Evolutionary conservation across 805 yeast genomes (phyloP), one percentile per base, ranked within the genome.

Genomic region (Wickerhamiella domercqiae): DNA sequence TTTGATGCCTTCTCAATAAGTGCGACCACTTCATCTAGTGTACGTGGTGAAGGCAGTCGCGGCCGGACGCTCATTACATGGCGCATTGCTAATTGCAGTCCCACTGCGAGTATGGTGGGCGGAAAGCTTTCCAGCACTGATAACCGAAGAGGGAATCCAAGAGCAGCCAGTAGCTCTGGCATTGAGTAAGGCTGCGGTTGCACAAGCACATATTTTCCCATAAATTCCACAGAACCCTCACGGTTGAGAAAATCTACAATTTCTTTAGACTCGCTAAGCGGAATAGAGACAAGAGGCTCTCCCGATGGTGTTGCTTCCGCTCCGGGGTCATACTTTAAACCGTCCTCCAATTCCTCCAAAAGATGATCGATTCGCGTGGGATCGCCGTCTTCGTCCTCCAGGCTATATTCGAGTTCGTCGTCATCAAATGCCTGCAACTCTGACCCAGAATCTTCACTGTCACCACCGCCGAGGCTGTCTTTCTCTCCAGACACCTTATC

Each of bases 401-500:
- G 46, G 11, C 40, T 43, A 29, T 38, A 47, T 11, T 46, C 47
- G 15, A 36, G 54, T 7, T 38, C 50, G 39, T 29, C 45, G 40
- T 45, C 44, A 47, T 53, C 38, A 36, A 13, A 46, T 33, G 20
- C 37, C 18, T 15, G 59, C 30, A 48, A 56, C 31, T 56, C 51
- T 37, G 53, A 53, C 43, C 68, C 76, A n/a, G n/a, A n/a, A n/a
- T n/a, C n/a, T 18, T 65, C 57, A 37, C 70, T 76, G 37, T 62
- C 67, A 24, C 75, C 84, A 24, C 74, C 75, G 52, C 78, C n/a
- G n/a, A n/a, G n/a, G n/a, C n/a, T 78, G 48, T 75, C 71, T 2
- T n/a, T n/a, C n/a, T n/a, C n/a, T n/a, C n/a, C n/a, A n/a, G n/a
- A n/a, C n/a, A n/a, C 14, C 17, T 13, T 31, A 31, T 7, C 26